These are phyloP conservation scores for Pseudonitzschia delicatissima DNA, from an alignment of 108 stramenopile species.

Conservation along the genomic window DNA sequence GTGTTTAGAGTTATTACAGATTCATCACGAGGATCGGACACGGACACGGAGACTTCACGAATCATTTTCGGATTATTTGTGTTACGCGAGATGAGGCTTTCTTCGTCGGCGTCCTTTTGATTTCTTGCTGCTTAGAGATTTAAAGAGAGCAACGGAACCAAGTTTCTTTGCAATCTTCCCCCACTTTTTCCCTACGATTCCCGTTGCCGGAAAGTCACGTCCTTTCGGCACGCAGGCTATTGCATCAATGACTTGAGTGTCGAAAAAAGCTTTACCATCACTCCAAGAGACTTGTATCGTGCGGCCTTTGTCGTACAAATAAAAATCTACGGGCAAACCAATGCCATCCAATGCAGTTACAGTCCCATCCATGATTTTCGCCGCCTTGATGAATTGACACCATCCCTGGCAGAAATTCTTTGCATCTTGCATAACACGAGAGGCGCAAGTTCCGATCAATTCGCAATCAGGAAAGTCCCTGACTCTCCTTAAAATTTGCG, in stretches of 20 bases:
- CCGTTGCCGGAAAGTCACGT: constrained; percentile 9
- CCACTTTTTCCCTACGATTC: constrained; percentile 29
- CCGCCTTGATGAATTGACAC: constrained; percentile 59
- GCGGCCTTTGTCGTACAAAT: constrained; percentile 28
- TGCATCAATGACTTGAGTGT: constrained; percentile 43
- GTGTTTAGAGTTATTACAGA: not conserved
- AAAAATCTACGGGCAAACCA: constrained; percentile 52
- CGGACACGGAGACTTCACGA: too few relatives aligned
- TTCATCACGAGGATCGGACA: too few relatives aligned
- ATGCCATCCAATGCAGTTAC: constrained; percentile 33
- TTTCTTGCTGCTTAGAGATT: constrained; percentile 12
- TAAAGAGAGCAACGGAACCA: constrained; percentile 32
- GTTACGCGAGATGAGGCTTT: not conserved
- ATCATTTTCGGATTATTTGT: too few relatives aligned
- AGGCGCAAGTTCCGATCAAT: constrained; percentile 50
- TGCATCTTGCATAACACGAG: constrained; percentile 31
- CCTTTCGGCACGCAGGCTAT: constrained; percentile 43
- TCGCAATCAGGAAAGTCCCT: constrained; percentile 33
- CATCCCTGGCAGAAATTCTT: constrained; percentile 55
- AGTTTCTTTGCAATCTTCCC: constrained; percentile 33
- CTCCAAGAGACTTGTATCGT: constrained; percentile 12
- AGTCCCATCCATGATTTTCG: constrained; percentile 43
- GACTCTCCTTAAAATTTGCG: constrained; percentile 28
- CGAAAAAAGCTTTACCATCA: constrained; percentile 18
- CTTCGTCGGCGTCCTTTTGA: not conserved